phyloP scores from a whole-genome alignment of 1,284 basidiomycete genomes.

The Rhodotorula mucilaginosa region DNA sequence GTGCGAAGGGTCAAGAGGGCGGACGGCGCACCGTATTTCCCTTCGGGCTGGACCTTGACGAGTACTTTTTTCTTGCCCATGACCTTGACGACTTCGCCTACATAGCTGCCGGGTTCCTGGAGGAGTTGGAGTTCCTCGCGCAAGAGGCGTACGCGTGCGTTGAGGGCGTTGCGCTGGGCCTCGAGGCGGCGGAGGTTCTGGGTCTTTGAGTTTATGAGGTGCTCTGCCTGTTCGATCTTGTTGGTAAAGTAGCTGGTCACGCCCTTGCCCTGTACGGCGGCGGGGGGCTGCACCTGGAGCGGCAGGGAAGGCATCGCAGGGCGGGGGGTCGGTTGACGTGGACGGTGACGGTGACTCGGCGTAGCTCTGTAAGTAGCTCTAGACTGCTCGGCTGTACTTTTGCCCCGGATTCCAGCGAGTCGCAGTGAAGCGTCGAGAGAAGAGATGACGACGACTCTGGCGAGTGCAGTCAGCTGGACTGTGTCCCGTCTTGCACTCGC shows the following conservation, averaged over 20 bases:
- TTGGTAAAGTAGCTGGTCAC: constrained; percentile 77
- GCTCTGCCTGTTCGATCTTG: constrained; percentile 89
- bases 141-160: constrained; percentile 84
- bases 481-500: no score
- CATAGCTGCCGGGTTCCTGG: constrained; percentile 95
- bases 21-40: constrained; percentile 78
- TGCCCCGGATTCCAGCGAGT: no score
- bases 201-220: constrained; percentile 91
- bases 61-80: constrained; percentile 99
- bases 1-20: background rate
- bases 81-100: constrained; percentile 95
- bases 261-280: constrained; percentile 18
- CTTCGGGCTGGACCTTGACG: constrained; percentile 97
- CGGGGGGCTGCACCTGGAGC: background rate
- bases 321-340: background rate
- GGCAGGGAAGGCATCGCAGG: constrained; percentile 25
- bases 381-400: no score
- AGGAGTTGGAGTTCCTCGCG: constrained; percentile 91
- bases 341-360: background rate
- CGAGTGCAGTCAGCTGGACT: no score
- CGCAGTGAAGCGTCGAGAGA: background rate
- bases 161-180: constrained; percentile 93
- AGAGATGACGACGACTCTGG: constrained; percentile 1
- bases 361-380: no score
- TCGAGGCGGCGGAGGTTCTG: constrained; percentile 93